phyloP scores from a whole-genome alignment of 2,329 filamentous ascomycete species.

The Karstenula rhodostoma region DNA sequence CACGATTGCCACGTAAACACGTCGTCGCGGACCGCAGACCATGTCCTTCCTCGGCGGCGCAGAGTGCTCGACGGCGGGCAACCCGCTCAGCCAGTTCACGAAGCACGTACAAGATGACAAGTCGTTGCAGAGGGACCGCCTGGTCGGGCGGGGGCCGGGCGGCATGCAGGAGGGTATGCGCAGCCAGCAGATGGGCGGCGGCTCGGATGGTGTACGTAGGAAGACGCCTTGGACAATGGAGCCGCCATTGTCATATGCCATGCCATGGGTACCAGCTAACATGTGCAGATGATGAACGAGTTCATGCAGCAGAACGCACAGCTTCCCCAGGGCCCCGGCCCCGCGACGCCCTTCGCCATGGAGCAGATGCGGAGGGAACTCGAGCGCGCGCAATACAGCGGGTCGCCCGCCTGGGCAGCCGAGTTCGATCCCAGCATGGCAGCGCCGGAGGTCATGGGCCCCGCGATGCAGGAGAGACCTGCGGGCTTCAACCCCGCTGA shows the following conservation, averaged over 20 bases:
- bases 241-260: slow-evolving; percentile 1
- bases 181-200: slow-evolving; percentile 71
- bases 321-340: slow-evolving; percentile 62
- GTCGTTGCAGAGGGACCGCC: slow-evolving; percentile 87
- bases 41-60: slow-evolving; percentile 98
- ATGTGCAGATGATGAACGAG: slow-evolving; percentile 82
- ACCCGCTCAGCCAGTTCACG: slow-evolving; percentile 95
- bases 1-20: not conserved
- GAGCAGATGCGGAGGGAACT: slow-evolving; percentile 71
- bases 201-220: slow-evolving; percentile 66
- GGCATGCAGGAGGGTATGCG: slow-evolving; percentile 80
- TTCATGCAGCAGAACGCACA: slow-evolving; percentile 83
- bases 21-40: slow-evolving; percentile 8
- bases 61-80: slow-evolving; percentile 95
- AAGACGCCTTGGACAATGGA: not conserved
- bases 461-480: slow-evolving; percentile 65
- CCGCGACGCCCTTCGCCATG: slow-evolving; percentile 69
- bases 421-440: slow-evolving; percentile 68
- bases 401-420: slow-evolving; percentile 67
- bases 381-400: slow-evolving; percentile 62
- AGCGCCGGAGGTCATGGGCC: slow-evolving; percentile 75
- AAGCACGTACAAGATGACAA: slow-evolving; percentile 98
- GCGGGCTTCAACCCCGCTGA: slow-evolving; percentile 78
- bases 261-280: slow-evolving; percentile 30
- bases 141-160: slow-evolving; percentile 77